phyloP scores from a whole-genome alignment of 768 basidiomycete genomes.

The Infundibulicybe gibba region DNA sequence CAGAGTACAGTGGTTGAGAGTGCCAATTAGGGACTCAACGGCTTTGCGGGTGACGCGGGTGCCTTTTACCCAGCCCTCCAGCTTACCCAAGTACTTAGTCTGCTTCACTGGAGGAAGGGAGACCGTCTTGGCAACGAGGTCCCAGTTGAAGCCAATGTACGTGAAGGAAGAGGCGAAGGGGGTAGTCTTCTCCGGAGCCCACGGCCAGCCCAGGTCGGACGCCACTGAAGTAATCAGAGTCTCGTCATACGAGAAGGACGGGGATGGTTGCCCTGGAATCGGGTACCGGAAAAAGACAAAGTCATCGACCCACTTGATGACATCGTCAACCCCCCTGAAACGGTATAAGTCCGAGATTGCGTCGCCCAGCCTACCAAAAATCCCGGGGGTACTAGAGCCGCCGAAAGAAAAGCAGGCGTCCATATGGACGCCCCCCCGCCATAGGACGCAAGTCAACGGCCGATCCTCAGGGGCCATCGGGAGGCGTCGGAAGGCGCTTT shows the following conservation, averaged over 20 bases:
- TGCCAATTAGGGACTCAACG: too few species aligned
- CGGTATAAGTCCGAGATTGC: slow-evolving; percentile 18
- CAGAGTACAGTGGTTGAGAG: too few species aligned
- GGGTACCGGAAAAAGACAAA: slow-evolving; percentile 25
- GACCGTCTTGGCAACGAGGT: too few species aligned
- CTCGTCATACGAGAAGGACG: slow-evolving; percentile 14
- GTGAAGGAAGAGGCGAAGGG: slow-evolving; percentile 14
- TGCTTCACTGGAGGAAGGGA: too few species aligned
- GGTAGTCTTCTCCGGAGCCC: slow-evolving; percentile 24
- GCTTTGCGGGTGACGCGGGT: too few species aligned
- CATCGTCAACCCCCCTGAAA: slow-evolving; percentile 9
- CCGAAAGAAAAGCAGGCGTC: slow-evolving; percentile 17
- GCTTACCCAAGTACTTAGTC: too few species aligned
- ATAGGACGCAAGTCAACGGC: too few species aligned
- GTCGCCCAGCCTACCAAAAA: slow-evolving; percentile 28
- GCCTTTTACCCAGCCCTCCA: too few species aligned
- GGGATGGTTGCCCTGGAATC: background rate
- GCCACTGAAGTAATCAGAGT: slow-evolving; percentile 19
- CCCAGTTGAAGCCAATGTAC: slow-evolving; percentile 2
- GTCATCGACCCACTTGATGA: slow-evolving; percentile 33
- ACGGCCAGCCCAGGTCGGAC: slow-evolving; percentile 25
- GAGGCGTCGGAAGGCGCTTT: background rate
- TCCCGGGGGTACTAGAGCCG: slow-evolving; percentile 16
- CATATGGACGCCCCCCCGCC: background rate
- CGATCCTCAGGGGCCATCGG: background rate